These are phyloP conservation scores for Neurospora sublineolata DNA, from an alignment of 495 filamentous ascomycete species.

Conservation along the genomic window DNA sequence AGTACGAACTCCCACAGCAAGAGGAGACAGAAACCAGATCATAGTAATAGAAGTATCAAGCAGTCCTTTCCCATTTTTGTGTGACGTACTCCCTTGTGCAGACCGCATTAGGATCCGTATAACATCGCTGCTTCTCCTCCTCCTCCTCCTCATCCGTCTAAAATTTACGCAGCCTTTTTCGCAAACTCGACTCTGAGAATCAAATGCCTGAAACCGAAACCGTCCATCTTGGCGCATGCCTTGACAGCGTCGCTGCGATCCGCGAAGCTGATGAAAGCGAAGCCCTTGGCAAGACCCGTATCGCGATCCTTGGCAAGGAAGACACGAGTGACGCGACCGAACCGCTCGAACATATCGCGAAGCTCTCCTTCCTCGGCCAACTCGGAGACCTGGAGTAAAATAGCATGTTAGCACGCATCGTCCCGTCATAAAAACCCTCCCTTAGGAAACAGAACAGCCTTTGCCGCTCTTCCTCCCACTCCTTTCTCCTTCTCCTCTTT, in stretches of 20 bases:
- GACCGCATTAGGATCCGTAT: not conserved
- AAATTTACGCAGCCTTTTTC: conserved; percentile 51
- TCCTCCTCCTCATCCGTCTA: not conserved
- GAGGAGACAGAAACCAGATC: not conserved
- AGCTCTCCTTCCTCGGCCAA: conserved; percentile 92
- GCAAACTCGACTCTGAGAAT: conserved; percentile 88
- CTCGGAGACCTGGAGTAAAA: conserved; percentile 64
- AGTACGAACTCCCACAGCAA: not conserved
- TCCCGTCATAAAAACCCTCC: not conserved
- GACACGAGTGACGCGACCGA: conserved; percentile 90
- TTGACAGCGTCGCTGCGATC: conserved; percentile 79
- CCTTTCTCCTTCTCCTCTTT: not conserved
- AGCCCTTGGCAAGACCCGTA: conserved; percentile 88
- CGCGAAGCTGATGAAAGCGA: conserved; percentile 93
- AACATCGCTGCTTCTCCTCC: not conserved
- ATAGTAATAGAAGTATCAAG: not conserved
- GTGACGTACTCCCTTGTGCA: not conserved
- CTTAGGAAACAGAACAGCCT: not conserved
- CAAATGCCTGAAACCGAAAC: conserved; percentile 84
- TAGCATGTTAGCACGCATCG: conserved; percentile 6
- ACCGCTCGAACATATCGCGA: conserved; percentile 93
- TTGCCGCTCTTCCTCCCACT: not conserved
- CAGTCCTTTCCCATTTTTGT: not conserved
- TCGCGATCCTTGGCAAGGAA: conserved; percentile 97
- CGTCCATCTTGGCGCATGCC: conserved; percentile 96